A percentile compares a stretch with the other conserved stretches of the same genome.
phyloP scores from a whole-genome alignment of 306 rosid species.

The Cicer chorassanicum region DNA sequence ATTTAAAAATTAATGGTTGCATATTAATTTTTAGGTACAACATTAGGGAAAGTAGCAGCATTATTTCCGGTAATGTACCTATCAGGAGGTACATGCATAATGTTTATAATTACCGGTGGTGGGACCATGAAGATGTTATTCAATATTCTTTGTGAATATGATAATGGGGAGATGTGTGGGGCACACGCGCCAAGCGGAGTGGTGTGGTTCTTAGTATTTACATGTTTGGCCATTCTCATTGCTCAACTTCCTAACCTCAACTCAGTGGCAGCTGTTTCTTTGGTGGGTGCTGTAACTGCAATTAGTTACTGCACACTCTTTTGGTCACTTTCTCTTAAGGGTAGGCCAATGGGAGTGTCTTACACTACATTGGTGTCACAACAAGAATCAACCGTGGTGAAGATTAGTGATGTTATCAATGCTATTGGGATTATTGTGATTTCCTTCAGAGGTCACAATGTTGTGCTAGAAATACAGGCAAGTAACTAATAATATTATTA shows the following conservation, averaged over 20 bases:
- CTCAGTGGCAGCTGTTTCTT: constrained; percentile 59
- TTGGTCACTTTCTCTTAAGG: constrained; percentile 63
- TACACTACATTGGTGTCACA: constrained; percentile 18
- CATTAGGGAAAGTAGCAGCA: constrained; percentile 50
- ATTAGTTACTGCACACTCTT: constrained; percentile 52
- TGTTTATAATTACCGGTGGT: constrained; percentile 56
- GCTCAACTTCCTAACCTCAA: constrained; percentile 72
- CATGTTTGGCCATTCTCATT: constrained; percentile 53
- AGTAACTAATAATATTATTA: not conserved
- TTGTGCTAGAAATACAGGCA: constrained; percentile 83
- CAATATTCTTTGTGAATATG: constrained; percentile 44
- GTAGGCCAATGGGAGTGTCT: constrained; percentile 46
- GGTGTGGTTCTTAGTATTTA: constrained; percentile 65
- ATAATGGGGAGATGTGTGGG: constrained; percentile 30
- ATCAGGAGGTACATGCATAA: constrained; percentile 55
- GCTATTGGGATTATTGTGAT: constrained; percentile 64
- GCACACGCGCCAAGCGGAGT: constrained; percentile 42
- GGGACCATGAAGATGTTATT: constrained; percentile 51
- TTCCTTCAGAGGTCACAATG: constrained; percentile 71
- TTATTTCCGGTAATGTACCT: constrained; percentile 59
- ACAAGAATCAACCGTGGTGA: constrained; percentile 1
- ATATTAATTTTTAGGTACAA: constrained; percentile 35
- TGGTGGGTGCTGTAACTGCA: constrained; percentile 53
- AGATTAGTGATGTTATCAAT: constrained; percentile 43
- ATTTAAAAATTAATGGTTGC: too few species aligned